Base-by-base conservation (phyloP, 495 filamentous ascomycete genomes). In the Penicillium ucsense region DNA sequence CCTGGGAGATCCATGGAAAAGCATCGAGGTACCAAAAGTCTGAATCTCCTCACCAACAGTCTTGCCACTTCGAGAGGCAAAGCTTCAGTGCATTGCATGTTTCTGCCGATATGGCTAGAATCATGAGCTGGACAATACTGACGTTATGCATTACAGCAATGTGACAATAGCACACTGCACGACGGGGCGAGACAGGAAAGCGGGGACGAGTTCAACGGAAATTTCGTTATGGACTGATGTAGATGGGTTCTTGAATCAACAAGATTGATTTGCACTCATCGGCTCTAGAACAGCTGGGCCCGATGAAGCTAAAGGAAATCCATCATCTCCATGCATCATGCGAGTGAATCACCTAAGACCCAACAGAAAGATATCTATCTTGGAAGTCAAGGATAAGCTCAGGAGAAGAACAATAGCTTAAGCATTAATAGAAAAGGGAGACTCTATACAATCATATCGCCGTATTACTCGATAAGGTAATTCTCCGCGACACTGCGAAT, bases 401-500 rank as follows among this genome's bases (percentile, higher is more conserved):
- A 29, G 11, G 38, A 41, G 43, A 37, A 32, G 39, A 12, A 10
- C 34, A 6, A 7, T 35, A 35, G 34, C 64, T 63, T 57, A 59
- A 68, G 69, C 64, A 58, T 71, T 65, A 68, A 70, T 72, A 71
- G 56, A 63, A 63, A 40, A 45, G 42, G 37, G 45, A 45, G 38
- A 57, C 56, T 65, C 62, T 66, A 69, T 71, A 68, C 67, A 68
- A 42, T 53, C 48, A 47, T 52, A 53, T 36, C 38, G 37, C 41
- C 43, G 43, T 41, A 51, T 70, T 80, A 92, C 67, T 88, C 83
- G 60, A 96, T 88, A 45, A 83, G 50, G 68, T 86, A 95, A 32
- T 76, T 79, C 42, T 94, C 91, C 3, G 89, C 83, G 45, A 88
- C 76, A 33, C 84, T 89, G 67, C 83, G 91, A 51, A 95, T 71